Base-by-base conservation (phyloP, 441 rosid species). In the Flueggea neowawraea region DNA sequence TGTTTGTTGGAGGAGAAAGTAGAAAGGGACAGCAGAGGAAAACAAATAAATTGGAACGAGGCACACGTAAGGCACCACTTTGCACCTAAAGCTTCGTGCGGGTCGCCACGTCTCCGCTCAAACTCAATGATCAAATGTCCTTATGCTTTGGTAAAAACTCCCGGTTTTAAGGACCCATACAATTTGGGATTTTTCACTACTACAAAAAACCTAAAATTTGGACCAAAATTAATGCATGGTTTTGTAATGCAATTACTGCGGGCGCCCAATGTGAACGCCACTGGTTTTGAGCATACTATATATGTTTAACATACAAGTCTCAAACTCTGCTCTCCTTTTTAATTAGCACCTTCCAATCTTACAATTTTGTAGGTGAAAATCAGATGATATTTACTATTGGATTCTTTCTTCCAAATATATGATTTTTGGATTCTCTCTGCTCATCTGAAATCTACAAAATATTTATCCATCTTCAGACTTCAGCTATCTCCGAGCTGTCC, bases 1-100 rank as follows among this genome's bases (percentile, higher is more conserved):
- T 62, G 51, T 51, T 39, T 58, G 12, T 16, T 33, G 50, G 39
- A n/a, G 11, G n/a, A 59, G 6, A 22, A 58, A 12, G 16, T 6
- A 10, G 7, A 51, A n/a, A 52, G 7, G 57, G 43, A 12, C 0
- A 2, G 9, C 13, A 6, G 49, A 12, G 41, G 14, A 44, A 47
- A 54, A 60, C 53, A 32, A 28, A 39, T 45, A 51, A 67, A 41
- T 45, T 11, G 48, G 58, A 52, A 56, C 12, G 44, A 52, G 12
- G 65, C 70, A 52, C 68, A 69, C 54, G 33, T 53, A 45, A 16
- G 17, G 57, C 67, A 63, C 50, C 50, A 47, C n/a, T 47, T 47
- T 14, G 7, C n/a, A 47, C 50, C n/a, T 47, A 11, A 47, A 47
- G 0, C n/a, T 47, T 47, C 5, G 50, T 47, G 50, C 50, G 6